phyloP scores from a whole-genome alignment of 306 rosid species.

The Cucurbita moschata region DNA sequence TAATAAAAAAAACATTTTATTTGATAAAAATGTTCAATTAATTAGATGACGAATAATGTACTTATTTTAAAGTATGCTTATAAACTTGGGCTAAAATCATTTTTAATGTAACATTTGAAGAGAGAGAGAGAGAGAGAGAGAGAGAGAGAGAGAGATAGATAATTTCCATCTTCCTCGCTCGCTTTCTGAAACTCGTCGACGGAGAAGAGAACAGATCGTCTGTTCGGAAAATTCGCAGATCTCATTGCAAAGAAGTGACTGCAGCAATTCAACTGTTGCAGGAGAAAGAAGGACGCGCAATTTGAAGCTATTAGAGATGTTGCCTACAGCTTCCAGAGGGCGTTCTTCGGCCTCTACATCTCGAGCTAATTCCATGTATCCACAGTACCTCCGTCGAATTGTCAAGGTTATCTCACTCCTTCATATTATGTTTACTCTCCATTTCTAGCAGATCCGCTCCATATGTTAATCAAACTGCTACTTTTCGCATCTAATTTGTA shows the following conservation, averaged over 20 bases:
- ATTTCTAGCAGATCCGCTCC: slow-evolving; percentile 34
- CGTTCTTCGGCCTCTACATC: slow-evolving; percentile 74
- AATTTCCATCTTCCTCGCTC: neutral
- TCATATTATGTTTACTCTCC: neutral
- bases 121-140: neutral
- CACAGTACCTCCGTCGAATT: slow-evolving; percentile 82
- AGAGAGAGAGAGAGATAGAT: neutral
- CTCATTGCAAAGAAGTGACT: slow-evolving; percentile 15
- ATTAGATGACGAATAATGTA: too few species aligned
- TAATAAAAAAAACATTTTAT: too few species aligned
- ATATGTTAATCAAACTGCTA: neutral
- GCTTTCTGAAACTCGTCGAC: slow-evolving; percentile 4
- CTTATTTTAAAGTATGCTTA: neutral
- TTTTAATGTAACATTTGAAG: neutral
- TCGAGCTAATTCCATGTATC: slow-evolving; percentile 64
- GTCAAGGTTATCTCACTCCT: slow-evolving; percentile 56
- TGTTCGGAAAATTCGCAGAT: slow-evolving; percentile 16
- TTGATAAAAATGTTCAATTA: too few species aligned
- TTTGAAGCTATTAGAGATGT: slow-evolving; percentile 27
- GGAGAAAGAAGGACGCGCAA: neutral
- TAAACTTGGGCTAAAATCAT: neutral
- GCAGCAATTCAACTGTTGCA: slow-evolving; percentile 5
- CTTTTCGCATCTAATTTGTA: neutral
- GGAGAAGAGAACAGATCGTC: neutral
- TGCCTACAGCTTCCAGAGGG: slow-evolving; percentile 78